Evolutionary conservation across 768 basidiomycete genomes (phyloP), one percentile per base, ranked within the genome.

Genomic region (Naganishia antarctica): DNA sequence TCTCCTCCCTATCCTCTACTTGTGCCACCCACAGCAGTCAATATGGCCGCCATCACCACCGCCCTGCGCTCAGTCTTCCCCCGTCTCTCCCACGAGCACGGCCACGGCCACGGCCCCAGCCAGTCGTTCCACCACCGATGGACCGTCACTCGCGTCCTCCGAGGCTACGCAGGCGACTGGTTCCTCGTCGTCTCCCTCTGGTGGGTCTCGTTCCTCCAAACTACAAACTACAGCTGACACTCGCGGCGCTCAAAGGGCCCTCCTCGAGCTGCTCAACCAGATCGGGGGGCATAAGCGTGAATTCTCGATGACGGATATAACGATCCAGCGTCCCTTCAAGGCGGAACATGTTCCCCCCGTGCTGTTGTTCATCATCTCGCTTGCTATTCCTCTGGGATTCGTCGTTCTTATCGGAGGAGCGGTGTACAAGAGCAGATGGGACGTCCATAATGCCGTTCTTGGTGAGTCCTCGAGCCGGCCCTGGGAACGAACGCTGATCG

Each of bases 381-480:
- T 83, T 28, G 83, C 86, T 2, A 81, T 88, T 2, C 93, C 93
- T 0, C 74, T 90, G 23, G 70, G 85, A 47, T 78, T 91, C 45
- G 85, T 90, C 71, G 81, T 86, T 21, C 68, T 85, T 21, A 82
- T 93, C 69, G 89, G 89, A 69, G 64, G 85, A 23, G 51, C 88
- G 15, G 87, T 90, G 23, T 80, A 90, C 29, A 83, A 87, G n/a
- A 87, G 85, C 2, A 85, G 85, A 80, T 97, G 92, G 91, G 93
- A 96, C 72, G 79, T 87, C 31, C 93, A 96, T 73, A 86, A 84
- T 70, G 81, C 87, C 78, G 68, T 75, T 23, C 66, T 73, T 32
- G 74, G 71, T 57, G 34, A 37, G 53, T 40, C n/a, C 34, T 16
- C 47, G 47, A 23, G 23, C 25, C 28, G 23, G 23, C 23, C 37